Evolutionary conservation across 257 asterid species (phyloP).

Genomic region (Ilex asprella): DNA sequence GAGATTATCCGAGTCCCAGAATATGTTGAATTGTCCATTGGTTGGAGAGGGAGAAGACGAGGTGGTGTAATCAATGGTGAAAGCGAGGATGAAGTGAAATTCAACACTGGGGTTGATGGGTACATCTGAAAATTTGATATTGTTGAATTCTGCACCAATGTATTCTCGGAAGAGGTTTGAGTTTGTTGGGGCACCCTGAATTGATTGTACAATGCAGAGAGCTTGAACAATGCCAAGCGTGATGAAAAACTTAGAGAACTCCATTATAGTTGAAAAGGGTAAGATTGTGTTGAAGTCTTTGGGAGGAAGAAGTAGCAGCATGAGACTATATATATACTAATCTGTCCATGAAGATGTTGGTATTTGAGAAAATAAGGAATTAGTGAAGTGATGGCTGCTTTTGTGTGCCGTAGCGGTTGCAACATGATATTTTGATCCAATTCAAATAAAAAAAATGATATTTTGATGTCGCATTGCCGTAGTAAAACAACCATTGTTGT

Average conservation of each 20-base stretch:
- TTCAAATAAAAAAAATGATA: too few species aligned
- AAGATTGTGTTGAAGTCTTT: too few species aligned
- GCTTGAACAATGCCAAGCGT: constrained; percentile 18
- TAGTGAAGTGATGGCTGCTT: too few species aligned
- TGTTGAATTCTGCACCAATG: constrained; percentile 70
- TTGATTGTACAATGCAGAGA: constrained; percentile 5
- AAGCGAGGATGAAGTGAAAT: constrained; percentile 82
- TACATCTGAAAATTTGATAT: constrained; percentile 52
- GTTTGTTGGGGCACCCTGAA: constrained; percentile 19
- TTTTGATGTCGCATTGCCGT: too few species aligned
- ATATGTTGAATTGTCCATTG: constrained; percentile 55
- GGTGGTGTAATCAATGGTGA: constrained; percentile 74
- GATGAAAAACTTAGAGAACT: constrained; percentile 14
- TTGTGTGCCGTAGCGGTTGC: too few species aligned
- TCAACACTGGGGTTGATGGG: constrained; percentile 57
- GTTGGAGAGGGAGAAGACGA: constrained; percentile 52
- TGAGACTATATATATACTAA: too few species aligned
- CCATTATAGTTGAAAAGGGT: constrained; percentile 18
- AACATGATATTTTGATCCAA: too few species aligned
- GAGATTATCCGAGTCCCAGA: constrained; percentile 69
- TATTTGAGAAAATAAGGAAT: too few species aligned
- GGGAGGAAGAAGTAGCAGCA: too few species aligned
- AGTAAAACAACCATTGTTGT: too few species aligned
- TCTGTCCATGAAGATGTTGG: too few species aligned
- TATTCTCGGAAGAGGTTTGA: constrained; percentile 59